Evolutionary conservation across 164 flowering plant genomes (phyloP), one percentile per base, ranked within the genome.

Genomic region (Nymphaea thermarum): DNA sequence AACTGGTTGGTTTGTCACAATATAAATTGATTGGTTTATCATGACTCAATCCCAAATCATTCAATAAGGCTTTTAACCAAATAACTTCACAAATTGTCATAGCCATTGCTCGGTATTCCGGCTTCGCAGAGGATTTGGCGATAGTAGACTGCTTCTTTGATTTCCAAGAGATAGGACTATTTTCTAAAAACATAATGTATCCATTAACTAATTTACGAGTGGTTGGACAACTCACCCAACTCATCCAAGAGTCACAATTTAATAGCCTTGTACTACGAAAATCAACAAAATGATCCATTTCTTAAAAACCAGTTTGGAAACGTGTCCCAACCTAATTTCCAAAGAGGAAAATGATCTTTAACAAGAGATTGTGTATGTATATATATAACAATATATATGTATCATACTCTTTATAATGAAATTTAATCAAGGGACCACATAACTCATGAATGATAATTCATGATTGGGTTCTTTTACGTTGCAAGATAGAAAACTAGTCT

Each of bases 141-240:
- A 67, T 8, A 3, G 70, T 72, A 4, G n/a, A 4, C 60, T 71
- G 70, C 53, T 71, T 71, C 66, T 71, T 71, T 4, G 70, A 41
- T 25, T 51, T 45, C 67, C 70, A 72, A 2, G 74, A 72, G 25
- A 64, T 64, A 2, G 47, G 43, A 17, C 5, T 8, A 12, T 43
- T 64, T 5, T 62, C 41, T 44, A 53, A 36, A 64, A 70, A 55
- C 3, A 44, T 2, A 36, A 66, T 63, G 63, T 60, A 70, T 4
- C 67, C 62, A 15, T 41, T 70, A n/a, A 51, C 53, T n/a, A 61
- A 67, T 4, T n/a, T 5, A 2, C 62, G 15, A 16, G 69, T 36
- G 18, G 42, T 67, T 7, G 69, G 62, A 10, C 42, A 67, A 42
- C 36, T 67, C 18, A 36, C 69, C 69, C 62, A 47, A 41, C 47